phyloP scores from a whole-genome alignment of 2,329 filamentous ascomycete genomes.

The Exophiala sideris region DNA sequence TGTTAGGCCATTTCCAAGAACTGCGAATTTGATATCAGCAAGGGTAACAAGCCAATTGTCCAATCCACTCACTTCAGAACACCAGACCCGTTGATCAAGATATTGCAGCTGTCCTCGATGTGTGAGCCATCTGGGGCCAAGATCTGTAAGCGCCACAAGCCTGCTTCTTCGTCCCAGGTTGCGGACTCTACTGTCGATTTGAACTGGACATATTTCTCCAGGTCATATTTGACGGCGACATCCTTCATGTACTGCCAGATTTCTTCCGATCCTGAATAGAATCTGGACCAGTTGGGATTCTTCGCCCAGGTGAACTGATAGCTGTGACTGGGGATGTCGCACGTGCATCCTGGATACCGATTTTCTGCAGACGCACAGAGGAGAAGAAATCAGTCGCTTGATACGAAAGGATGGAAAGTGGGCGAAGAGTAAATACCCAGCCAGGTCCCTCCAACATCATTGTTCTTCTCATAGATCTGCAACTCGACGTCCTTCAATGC shows the following conservation, averaged over 20 bases:
- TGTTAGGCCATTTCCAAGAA: conserved; percentile 51
- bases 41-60: conserved; percentile 47
- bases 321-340: conserved; percentile 52
- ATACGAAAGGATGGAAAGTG: too few relatives aligned
- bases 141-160: conserved; percentile 13
- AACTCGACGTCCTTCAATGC: conserved; percentile 25
- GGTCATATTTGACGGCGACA: conserved; percentile 29
- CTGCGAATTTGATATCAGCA: conserved; percentile 54
- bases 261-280: conserved; percentile 30
- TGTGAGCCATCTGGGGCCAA: conserved; percentile 10
- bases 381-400: too few relatives aligned
- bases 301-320: conserved; percentile 48
- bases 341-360: conserved; percentile 33
- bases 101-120: conserved; percentile 20
- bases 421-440: conserved; percentile 4
- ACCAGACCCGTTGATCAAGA: conserved; percentile 43
- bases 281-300: conserved; percentile 34
- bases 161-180: conserved; percentile 24
- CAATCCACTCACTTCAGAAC: conserved; percentile 32
- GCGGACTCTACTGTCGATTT: conserved; percentile 25
- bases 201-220: conserved; percentile 29
- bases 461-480: conserved; percentile 31
- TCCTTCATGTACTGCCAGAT: conserved; percentile 31
- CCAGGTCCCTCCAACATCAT: conserved; percentile 34
- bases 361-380: conserved; percentile 3